Evolutionary conservation across 2,329 filamentous ascomycete species (phyloP), one percentile per base, ranked within the genome.

Genomic region (Fusarium sp.): DNA sequence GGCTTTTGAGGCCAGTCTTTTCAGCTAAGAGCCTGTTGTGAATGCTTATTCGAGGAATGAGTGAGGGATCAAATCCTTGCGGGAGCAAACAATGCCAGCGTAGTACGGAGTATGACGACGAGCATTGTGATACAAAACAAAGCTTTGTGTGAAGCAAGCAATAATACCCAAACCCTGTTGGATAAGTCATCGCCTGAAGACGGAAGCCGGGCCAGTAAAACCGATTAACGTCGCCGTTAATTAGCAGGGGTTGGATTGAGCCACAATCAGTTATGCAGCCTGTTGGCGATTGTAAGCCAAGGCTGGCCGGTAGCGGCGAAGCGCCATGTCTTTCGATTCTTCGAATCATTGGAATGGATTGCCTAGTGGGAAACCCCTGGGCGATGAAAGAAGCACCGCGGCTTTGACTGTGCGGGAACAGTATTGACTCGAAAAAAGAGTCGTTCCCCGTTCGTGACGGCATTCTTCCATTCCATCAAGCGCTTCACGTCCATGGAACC

Each of bases 251-350:
- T 35, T 66, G 35, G 54, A 41, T 48, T 60, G 39, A 72, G 64
- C 68, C 65, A 70, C 62, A 31, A 37, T 31, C 45, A 49, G 59
- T 59, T 60, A 68, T 70, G 66, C 49, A 62, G 60, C 52, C 23
- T 57, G 55, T 31, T 55, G 57, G 52, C 49, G 60, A 52, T 64
- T 64, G 71, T 64, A 46, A 67, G 73, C 73, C 74, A 76, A 76
- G n/a, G n/a, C n/a, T n/a, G n/a, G 73, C 70, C 73, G 66, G 73
- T 66, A 69, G 62, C 70, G 56, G 73, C 70, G 71, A 70, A 73
- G 63, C 64, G 73, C 66, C 62, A 51, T 65, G 66, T 66, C 60
- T 56, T 62, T 59, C 52, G 57, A 64, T 61, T 60, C 25, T 63
- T 56, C 55, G 57, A 64, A 63, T 67, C 69, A 54, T 66, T 77